Base-by-base conservation (phyloP, 306 rosid species). In the Trichosanthes truncata region DNA sequence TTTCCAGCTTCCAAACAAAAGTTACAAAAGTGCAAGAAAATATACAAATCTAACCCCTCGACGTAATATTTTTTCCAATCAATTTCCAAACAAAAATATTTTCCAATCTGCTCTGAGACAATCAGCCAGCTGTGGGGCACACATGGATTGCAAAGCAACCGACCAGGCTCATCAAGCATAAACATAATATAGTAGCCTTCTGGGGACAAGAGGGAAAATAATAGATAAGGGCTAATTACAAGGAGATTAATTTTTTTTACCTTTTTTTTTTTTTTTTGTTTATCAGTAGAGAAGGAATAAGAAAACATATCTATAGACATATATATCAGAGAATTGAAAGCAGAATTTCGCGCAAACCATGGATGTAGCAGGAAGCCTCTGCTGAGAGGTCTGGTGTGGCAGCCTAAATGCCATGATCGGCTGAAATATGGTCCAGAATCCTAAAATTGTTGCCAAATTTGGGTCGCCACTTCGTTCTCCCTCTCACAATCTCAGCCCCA, bases 391-490 rank as follows among this genome's bases (percentile, higher is more conserved):
- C 23, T 66, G 4, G 4, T 5, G 13, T 29, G 60, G 61, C 29
- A 33, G 48, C 48, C 51, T 74, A 74, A 17, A 74, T 10, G 23
- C 43, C 40, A 9, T 29, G 78, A 18, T 74, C 62, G 4, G 90
- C 89, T 35, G 96, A 92, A 81, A 91, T 78, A 49, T 71, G 84
- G 69, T 78, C 87, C 74, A 76, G 68, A 65, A 49, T 49, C 71
- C 77, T 89, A 5, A 80, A 81, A 79, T 90, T 85, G 86, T 86
- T 85, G 82, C 75, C 80, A 20, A 76, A 35, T 84, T 96, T 96
- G 45, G 99, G 91, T 85, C 92, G 87, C 99, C 99, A 96, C 82
- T 86, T 88, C 13, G 99, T 96, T 85, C 98, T 89, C 14, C 93
- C 96, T 81, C 91, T 89, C 82, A 96, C 96, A 82, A 96, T 89